A percentile compares a stretch with the other conserved stretches of the same genome.
Evolutionary conservation across 2,329 filamentous ascomycete genomes (phyloP).

Genomic region (Curvularia verruculosa): DNA sequence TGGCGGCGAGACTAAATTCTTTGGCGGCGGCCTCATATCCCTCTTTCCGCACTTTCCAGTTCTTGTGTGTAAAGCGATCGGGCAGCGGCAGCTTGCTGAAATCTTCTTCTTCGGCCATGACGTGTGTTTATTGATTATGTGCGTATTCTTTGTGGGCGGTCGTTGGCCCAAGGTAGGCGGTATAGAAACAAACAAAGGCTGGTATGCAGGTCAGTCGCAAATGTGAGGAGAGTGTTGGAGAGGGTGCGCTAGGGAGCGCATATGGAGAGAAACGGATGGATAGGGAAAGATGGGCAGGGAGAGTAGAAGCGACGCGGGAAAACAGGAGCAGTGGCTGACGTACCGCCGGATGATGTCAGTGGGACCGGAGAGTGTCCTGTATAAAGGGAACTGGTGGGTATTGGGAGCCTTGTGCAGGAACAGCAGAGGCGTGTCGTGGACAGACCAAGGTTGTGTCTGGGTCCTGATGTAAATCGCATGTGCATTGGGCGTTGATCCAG

Average conservation of each 20-base stretch:
- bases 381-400: background rate
- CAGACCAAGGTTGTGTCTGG: constrained; percentile 2
- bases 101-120: constrained; percentile 85
- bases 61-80: constrained; percentile 87
- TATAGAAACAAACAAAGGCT: background rate
- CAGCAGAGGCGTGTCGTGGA: constrained; percentile 3
- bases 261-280: background rate
- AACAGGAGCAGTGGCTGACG: constrained; percentile 9
- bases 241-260: constrained; percentile 8
- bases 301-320: background rate
- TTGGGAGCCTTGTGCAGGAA: constrained; percentile 2
- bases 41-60: constrained; percentile 96
- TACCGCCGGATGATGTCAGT: constrained; percentile 17
- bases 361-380: background rate
- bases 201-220: constrained; percentile 15
- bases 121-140: constrained; percentile 17
- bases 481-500: constrained; percentile 9
- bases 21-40: constrained; percentile 93
- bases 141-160: background rate
- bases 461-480: constrained; percentile 9
- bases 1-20: constrained; percentile 81
- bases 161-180: constrained; percentile 18
- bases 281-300: background rate
- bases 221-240: background rate
- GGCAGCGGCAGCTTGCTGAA: constrained; percentile 75